Conservation (phyloP, 768 basidiomycete species). For the Suillus alpinus region DNA sequence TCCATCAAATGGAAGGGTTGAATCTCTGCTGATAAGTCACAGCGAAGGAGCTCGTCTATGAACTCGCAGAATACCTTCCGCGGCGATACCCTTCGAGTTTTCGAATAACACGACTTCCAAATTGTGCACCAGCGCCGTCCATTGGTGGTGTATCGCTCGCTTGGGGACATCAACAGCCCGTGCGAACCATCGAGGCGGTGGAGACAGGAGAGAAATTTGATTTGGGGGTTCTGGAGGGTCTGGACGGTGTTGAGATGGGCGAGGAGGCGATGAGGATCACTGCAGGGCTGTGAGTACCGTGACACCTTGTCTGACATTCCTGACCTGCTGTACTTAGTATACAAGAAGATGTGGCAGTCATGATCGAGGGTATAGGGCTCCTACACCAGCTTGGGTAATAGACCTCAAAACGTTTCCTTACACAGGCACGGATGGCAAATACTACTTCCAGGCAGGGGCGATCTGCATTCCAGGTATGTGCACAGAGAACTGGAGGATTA, state of each 20-base stretch:
- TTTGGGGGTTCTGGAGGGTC: constrained; percentile 33
- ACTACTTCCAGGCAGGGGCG: constrained; percentile 74
- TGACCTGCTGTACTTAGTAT: constrained; percentile 32
- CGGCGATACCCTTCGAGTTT: constrained; percentile 61
- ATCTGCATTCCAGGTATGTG: constrained; percentile 58
- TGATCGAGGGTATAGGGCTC: constrained; percentile 50
- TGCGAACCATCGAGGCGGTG: constrained; percentile 50
- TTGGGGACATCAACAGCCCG: constrained; percentile 43
- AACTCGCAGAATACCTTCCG: constrained; percentile 64
- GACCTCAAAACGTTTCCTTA: constrained; percentile 10
- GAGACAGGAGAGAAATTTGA: constrained; percentile 49
- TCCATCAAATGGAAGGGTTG: background rate
- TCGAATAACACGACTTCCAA: constrained; percentile 39
- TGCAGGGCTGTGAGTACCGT: constrained; percentile 51
- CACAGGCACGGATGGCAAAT: constrained; percentile 61
- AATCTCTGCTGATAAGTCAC: background rate
- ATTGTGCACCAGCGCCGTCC: constrained; percentile 11
- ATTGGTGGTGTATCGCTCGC: constrained; percentile 27
- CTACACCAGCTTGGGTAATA: constrained; percentile 6
- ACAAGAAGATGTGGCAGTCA: constrained; percentile 57
- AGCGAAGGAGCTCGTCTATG: constrained; percentile 69
- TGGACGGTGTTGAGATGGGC: constrained; percentile 22
- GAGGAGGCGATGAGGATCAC: constrained; percentile 61
- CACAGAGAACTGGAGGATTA: background rate
- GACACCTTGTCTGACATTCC: background rate